Base-by-base conservation (phyloP, 345 rosid genomes). In the Syzygium aromaticum region DNA sequence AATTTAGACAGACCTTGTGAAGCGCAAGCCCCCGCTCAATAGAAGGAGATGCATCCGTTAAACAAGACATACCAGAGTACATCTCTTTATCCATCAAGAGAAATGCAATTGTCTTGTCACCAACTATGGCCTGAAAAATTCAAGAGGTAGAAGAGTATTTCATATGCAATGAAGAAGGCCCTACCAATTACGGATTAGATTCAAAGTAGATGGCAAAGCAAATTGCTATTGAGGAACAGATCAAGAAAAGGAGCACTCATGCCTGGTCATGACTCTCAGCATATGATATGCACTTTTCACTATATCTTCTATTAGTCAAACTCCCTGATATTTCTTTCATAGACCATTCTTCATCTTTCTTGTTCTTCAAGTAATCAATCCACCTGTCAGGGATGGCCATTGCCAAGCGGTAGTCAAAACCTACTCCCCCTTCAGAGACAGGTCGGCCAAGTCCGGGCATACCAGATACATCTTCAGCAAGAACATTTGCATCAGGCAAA, bases 241-340 rank as follows among this genome's bases (percentile, higher is more conserved):
- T 57, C 53, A 86, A 51, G 40, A 28, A 86, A 40, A 83, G 83
- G 77, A 88, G 46, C 49, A 86, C 46, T 80, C 90, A 87, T 89
- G 92, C 98, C 92, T 95, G 98, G 91, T 95, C 98, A 91, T 95
- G 98, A 91, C 96, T 94, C 91, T 95, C 98, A 33, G 98, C 96
- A 91, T 95, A 95, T 57, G 96, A 91, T 86, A 95, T 84, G 88
- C 96, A 95, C 87, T 94, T 95, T 91, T 95, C 98, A 28, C 93
- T 92, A 89, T 94, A 90, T 91, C 98, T 94, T 90, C 98, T 93
- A 90, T 95, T 94, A 63, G 96, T 94, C 90, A 95, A 90, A 92
- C 91, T 90, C 89, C 90, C 28, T 11, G 94, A 86, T 80, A 94
- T 89, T 86, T 94, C 96, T 86, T 91, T 85, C 98, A 95, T 94